Conservation (phyloP, 2,329 filamentous ascomycete species). For the Aspergillus intermedius region DNA sequence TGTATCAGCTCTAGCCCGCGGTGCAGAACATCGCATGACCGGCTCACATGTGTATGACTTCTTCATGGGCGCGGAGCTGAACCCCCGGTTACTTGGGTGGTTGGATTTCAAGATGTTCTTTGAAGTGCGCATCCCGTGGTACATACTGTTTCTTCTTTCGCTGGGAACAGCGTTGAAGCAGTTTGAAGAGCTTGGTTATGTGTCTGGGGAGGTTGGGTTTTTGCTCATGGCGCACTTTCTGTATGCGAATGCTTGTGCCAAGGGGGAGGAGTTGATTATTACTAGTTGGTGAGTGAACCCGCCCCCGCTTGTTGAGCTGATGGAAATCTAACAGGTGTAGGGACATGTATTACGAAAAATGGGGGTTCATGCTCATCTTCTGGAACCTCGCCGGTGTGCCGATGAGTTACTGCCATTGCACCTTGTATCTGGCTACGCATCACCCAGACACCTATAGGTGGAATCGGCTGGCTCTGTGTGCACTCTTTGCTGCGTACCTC, state of each 20-base stretch:
- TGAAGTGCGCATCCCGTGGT: constrained; percentile 91
- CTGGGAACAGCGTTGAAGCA: constrained; percentile 70
- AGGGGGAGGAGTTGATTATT: constrained; percentile 83
- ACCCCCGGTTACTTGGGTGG: constrained; percentile 73
- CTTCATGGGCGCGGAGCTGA: constrained; percentile 83
- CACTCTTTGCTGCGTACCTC: constrained; percentile 63
- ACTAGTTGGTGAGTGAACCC: constrained; percentile 67
- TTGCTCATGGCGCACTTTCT: constrained; percentile 82
- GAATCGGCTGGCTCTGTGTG: constrained; percentile 58
- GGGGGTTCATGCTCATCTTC: constrained; percentile 95
- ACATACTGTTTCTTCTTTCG: constrained; percentile 72
- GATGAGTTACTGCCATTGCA: constrained; percentile 87
- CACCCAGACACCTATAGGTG: constrained; percentile 67
- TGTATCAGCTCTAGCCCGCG: constrained; percentile 71
- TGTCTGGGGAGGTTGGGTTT: constrained; percentile 74
- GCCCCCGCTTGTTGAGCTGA: not conserved
- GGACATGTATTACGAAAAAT: constrained; percentile 96
- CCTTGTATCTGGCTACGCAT: constrained; percentile 78
- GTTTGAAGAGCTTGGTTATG: constrained; percentile 74
- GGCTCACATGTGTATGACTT: constrained; percentile 75
- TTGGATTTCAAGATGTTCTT: constrained; percentile 94
- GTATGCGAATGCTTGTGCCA: constrained; percentile 84
- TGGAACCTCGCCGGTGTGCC: constrained; percentile 93
- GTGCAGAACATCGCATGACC: constrained; percentile 84
- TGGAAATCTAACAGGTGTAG: constrained; percentile 1